Percentiles rank a stretch among this genome's conserved stretches.
These are phyloP conservation scores for Globisporangium parvum DNA, from an alignment of 352 stramenopile species.

Conservation along the genomic window DNA sequence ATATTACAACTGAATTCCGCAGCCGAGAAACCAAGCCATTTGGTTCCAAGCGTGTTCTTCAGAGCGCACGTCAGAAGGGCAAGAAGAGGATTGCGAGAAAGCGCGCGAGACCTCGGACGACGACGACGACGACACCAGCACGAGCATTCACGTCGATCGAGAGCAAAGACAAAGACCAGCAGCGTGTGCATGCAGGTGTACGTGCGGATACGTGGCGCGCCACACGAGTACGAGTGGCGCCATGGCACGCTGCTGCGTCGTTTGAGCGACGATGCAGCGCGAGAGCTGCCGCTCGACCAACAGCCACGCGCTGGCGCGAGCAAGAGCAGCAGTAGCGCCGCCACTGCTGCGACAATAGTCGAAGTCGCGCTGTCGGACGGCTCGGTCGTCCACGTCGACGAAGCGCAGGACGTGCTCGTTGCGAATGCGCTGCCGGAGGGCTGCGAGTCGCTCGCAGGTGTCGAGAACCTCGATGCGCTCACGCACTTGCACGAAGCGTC, in stretches of 20 bases:
- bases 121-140: neutral
- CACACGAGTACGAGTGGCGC: conserved; percentile 41
- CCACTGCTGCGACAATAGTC: conserved; percentile 1
- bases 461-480: conserved; percentile 69
- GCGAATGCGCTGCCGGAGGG: conserved; percentile 32
- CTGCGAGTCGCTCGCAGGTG: conserved; percentile 33
- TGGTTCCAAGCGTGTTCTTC: no score
- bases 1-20: no score
- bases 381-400: conserved; percentile 28
- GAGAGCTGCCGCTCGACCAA: conserved; percentile 4
- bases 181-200: conserved; percentile 46
- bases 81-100: neutral
- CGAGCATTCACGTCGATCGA: neutral
- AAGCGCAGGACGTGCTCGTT: conserved; percentile 51
- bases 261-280: conserved; percentile 9
- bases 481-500: conserved; percentile 76
- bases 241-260: conserved; percentile 35
- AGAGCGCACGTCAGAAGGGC: no score
- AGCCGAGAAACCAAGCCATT: no score
- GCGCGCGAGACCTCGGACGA: neutral
- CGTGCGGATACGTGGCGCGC: conserved; percentile 29
- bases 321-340: neutral
- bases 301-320: neutral
- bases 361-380: conserved; percentile 42
- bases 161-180: no score